Evolutionary conservation across 2,329 filamentous ascomycete genomes (phyloP).

Genomic region (Fusarium chuoi): DNA sequence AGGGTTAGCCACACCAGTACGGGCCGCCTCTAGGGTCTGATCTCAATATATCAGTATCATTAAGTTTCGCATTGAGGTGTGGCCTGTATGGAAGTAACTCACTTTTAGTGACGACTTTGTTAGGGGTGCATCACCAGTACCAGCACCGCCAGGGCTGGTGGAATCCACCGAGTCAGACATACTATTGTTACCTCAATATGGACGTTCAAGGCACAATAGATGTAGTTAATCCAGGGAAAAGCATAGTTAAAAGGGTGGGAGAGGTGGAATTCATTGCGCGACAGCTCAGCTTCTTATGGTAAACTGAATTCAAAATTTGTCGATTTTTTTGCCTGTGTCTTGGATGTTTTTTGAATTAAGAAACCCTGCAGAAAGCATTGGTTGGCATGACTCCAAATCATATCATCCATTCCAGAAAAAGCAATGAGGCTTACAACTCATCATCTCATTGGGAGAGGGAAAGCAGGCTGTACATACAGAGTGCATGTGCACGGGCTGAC

Average conservation of each 20-base stretch:
- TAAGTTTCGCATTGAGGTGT: accelerated
- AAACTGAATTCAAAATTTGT: background rate
- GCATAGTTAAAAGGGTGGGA: accelerated
- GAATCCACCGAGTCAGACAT: background rate
- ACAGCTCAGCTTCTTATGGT: background rate
- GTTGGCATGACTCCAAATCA: background rate
- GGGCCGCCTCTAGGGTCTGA: accelerated
- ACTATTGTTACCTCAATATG: accelerated
- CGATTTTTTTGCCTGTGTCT: background rate
- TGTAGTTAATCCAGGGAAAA: accelerated
- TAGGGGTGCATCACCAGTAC: no score
- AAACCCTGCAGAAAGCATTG: background rate
- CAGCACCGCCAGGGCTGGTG: accelerated
- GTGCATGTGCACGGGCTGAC: background rate
- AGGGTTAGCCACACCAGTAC: accelerated
- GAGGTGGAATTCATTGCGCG: no score
- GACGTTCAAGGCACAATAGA: accelerated
- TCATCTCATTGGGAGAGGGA: background rate
- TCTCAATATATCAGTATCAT: accelerated
- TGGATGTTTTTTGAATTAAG: background rate
- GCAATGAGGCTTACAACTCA: background rate
- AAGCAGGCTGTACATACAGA: background rate
- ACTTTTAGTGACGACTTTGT: background rate
- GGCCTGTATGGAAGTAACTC: accelerated
- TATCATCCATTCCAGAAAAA: background rate